Percentiles rank a stretch among this genome's conserved stretches.
These are phyloP conservation scores for Odonthalia washingtoniensis DNA, from an alignment of 31 red algal species.

Conservation along the genomic window DNA sequence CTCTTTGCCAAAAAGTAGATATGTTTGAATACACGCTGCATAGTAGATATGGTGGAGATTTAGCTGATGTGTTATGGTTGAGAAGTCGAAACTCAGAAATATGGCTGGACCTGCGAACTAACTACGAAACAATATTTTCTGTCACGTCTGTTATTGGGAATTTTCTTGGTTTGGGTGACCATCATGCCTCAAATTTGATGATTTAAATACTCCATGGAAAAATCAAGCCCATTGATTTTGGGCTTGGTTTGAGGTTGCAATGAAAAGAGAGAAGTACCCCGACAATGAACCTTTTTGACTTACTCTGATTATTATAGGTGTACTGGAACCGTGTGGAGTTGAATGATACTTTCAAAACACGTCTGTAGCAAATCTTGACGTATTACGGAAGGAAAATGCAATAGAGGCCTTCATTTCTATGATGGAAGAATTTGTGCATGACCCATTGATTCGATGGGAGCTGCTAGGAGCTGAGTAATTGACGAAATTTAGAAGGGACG, in stretches of 20 bases:
- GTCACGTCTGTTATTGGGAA: constrained; percentile 98
- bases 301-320: constrained; percentile 96
- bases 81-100: constrained; percentile 97
- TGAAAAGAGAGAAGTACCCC: constrained; percentile 97
- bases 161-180: constrained; percentile 95
- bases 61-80: constrained; percentile 95
- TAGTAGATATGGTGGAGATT: constrained; percentile 89
- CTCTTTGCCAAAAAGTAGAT: neutral
- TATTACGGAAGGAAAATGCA: neutral
- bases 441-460: neutral
- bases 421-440: neutral
- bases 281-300: constrained; percentile 96
- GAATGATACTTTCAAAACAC: constrained; percentile 22
- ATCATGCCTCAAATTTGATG: constrained; percentile 96
- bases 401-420: neutral
- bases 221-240: constrained; percentile 97
- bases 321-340: constrained; percentile 67
- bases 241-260: constrained; percentile 99
- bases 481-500: neutral
- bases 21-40: constrained; percentile 82
- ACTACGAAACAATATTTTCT: constrained; percentile 87
- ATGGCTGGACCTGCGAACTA: constrained; percentile 97
- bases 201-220: constrained; percentile 88
- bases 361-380: neutral
- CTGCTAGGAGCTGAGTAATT: neutral